Evolutionary conservation across 2,329 filamentous ascomycete species (phyloP), one percentile per base, ranked within the genome.

Genomic region (Sarocladium kiliense): DNA sequence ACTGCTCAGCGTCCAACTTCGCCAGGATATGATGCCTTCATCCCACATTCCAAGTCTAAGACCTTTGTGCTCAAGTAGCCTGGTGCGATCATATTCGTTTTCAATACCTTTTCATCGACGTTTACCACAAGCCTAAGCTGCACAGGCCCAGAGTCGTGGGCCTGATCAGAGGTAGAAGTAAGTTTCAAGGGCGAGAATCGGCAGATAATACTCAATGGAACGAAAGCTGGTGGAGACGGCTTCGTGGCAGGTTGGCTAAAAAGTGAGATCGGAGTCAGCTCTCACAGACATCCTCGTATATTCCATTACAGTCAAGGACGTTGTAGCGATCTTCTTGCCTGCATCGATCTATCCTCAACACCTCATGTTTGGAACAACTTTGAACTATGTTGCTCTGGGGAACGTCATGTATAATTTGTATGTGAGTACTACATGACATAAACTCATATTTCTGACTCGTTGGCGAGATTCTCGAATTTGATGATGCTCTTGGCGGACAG

Each of bases 91-190:
- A 59, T 72, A 2, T 73, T 67, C 64, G 73, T 83, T 41, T 79
- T 83, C 75, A 80, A 88, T 54, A 77, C 80, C 2, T 59, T 84
- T 3, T 84, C 84, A 12, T 88, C 84, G 82, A 89, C 88, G 67
- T 82, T 0, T 57, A 77, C 57, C 81, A 85, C 64, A 76, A 73
- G 63, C 85, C 83, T 0, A 81, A 79, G 59, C 75, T 74, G 58
- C 66, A 76, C 32, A 74, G 68, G 47, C 70, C 78, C 0, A 67
- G 78, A 25, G 80, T 85, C 44, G 75, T 80, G 2, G 84, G 88
- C 66, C 63, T 87, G 37, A 64, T 74, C 12, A 77, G 78, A 11
- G 83, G 81, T 54, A 65, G 84, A 26, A 62, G 59, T 19, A 53
- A 61, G 21, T 61, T 56, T 34, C 56, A 61, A 26, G 60, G 61